A percentile compares a stretch with the other conserved stretches of the same genome.
Evolutionary conservation across 352 stramenopile genomes (phyloP).

Genomic region (Pythium monospermum): DNA sequence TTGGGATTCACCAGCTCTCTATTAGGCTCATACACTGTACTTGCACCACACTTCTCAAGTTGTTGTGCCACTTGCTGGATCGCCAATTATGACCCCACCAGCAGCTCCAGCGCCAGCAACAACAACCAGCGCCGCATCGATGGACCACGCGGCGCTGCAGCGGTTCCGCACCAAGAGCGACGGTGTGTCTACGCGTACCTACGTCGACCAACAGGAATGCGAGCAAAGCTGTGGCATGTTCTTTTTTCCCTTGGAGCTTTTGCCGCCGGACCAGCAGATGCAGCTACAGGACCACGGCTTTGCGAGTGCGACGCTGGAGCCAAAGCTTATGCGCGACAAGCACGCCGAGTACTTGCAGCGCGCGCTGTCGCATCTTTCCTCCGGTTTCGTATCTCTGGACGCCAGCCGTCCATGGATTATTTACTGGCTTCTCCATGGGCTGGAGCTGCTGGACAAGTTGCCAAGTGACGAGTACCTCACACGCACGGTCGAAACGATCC

Average conservation of each 20-base stretch:
- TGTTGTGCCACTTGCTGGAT: too few species aligned
- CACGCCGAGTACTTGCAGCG: slow-evolving; percentile 75
- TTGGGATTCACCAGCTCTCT: too few species aligned
- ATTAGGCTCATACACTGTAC: too few species aligned
- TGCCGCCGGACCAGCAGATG: slow-evolving; percentile 71
- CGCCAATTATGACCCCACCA: too few species aligned
- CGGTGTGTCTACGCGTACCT: slow-evolving; percentile 45
- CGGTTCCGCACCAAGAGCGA: slow-evolving; percentile 52
- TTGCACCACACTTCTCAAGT: too few species aligned
- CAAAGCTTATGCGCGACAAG: slow-evolving; percentile 78
- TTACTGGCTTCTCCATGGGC: slow-evolving; percentile 96
- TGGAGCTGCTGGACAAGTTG: slow-evolving; percentile 91
- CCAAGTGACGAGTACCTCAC: slow-evolving; percentile 24
- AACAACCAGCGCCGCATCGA: slow-evolving; percentile 1
- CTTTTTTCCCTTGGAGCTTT: slow-evolving; percentile 83
- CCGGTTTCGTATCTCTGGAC: slow-evolving; percentile 90
- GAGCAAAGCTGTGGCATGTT: slow-evolving; percentile 90
- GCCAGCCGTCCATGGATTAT: slow-evolving; percentile 96
- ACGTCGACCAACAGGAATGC: slow-evolving; percentile 77
- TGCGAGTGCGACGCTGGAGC: slow-evolving; percentile 59
- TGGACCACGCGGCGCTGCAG: slow-evolving; percentile 28
- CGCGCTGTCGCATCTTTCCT: slow-evolving; percentile 58
- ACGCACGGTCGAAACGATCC: slow-evolving; percentile 61
- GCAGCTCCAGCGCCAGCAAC: background rate
- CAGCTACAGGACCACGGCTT: slow-evolving; percentile 85